Base-by-base conservation (phyloP, 73 alveolate genomes). In the Paramecium pentaurelia region DNA sequence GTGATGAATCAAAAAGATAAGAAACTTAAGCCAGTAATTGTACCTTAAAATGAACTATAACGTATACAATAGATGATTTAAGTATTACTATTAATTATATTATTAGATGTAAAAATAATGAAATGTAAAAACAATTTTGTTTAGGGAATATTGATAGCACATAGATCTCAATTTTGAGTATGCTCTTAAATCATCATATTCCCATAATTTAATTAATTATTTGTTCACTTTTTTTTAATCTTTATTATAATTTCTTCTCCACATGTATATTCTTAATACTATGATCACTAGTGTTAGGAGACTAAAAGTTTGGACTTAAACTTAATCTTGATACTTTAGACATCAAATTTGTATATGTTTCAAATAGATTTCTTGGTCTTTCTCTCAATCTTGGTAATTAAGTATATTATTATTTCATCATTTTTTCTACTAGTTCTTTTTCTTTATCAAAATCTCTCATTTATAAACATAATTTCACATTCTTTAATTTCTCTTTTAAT, bases 1-100 rank as follows among this genome's bases (percentile, higher is more conserved):
- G 93, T 92, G 9, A 92, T 92, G 95, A 92, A 92, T 92, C 58
- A 71, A 94, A 94, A 77, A 95, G 94, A 89, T 89, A 89, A 89
- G 45, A 89, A 89, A 47, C 64, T 89, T 8, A 89, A 89, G 18
- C 94, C 94, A 58, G 94, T 89, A 1, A 89, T 89, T 30, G 85
- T 89, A 8, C 92, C 94, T 12, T 49, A 89, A 54, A 71, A 60
- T 71, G 94, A 89, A 71, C 34, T 89, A 89, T 38, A 44, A 22
- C 47, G 75, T 22, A 80, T 80, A 32, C 58, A 80, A 25, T 80
- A 80, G 73, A 22, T 80, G 51, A 80, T 80, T 28, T 20, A 80
- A 80, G 87, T 73, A 73, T 16, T 10, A 3, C 18, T 73, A 11
- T 37, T 27, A 12, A 34, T 40, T 40, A 47, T 49, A 49, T 37